Conservation (phyloP, 1,284 basidiomycete species). For the Tetrapyrgos nigripes region DNA sequence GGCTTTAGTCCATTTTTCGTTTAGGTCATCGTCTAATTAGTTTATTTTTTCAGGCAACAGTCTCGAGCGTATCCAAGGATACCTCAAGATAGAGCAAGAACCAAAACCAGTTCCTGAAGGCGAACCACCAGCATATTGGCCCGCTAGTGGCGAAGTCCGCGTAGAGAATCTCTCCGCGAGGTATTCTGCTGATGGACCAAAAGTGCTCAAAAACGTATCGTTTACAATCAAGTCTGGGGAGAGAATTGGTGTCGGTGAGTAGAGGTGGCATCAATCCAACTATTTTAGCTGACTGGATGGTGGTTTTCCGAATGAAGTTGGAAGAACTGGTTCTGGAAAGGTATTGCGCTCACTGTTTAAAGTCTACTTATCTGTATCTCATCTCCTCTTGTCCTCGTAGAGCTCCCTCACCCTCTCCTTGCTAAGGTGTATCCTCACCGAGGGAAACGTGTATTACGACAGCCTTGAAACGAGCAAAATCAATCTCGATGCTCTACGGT, state of each 20-base stretch:
- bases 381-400: slow-evolving; percentile 26
- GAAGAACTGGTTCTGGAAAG: slow-evolving; percentile 81
- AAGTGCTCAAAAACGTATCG: slow-evolving; percentile 60
- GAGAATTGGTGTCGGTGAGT: slow-evolving; percentile 63
- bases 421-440: slow-evolving; percentile 62
- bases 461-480: slow-evolving; percentile 50
- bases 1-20: background rate
- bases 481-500: slow-evolving; percentile 70
- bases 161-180: slow-evolving; percentile 69
- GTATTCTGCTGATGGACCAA: slow-evolving; percentile 58
- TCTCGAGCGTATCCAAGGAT: slow-evolving; percentile 79
- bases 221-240: slow-evolving; percentile 66
- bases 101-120: slow-evolving; percentile 53
- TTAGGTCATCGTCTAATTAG: background rate
- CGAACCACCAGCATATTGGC: slow-evolving; percentile 82
- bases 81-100: slow-evolving; percentile 79
- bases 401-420: slow-evolving; percentile 58
- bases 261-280: background rate
- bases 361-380: slow-evolving; percentile 38
- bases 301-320: slow-evolving; percentile 52
- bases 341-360: slow-evolving; percentile 47
- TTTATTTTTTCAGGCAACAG: slow-evolving; percentile 49
- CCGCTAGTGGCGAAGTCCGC: slow-evolving; percentile 69
- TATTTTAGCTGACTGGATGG: background rate
- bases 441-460: slow-evolving; percentile 63